phyloP scores from a whole-genome alignment of 352 stramenopile species.

The Pythium folliculosum region DNA sequence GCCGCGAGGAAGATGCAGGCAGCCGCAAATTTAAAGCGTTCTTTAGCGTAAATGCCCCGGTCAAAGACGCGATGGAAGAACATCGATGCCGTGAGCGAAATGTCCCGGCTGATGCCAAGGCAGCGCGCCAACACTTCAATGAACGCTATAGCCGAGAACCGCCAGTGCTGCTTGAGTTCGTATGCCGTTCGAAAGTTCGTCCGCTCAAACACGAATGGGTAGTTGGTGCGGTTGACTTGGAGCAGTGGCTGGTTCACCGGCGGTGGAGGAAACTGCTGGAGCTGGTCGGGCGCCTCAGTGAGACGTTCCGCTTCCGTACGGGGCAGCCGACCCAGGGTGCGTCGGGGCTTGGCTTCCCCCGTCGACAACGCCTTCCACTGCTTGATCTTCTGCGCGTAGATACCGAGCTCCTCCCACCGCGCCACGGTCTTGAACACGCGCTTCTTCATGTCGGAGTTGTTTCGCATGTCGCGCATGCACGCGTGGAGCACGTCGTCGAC shows the following conservation, averaged over 20 bases:
- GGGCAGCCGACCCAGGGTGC: slow-evolving; percentile 51
- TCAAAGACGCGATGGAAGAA: slow-evolving; percentile 86
- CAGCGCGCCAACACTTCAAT: slow-evolving; percentile 78
- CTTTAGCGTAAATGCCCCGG: slow-evolving; percentile 73
- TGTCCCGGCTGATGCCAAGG: slow-evolving; percentile 65
- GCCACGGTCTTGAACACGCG: slow-evolving; percentile 83
- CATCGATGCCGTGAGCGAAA: slow-evolving; percentile 69
- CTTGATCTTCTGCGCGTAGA: slow-evolving; percentile 79
- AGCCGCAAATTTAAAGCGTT: slow-evolving; percentile 82
- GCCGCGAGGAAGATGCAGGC: slow-evolving; percentile 81
- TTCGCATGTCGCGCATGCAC: slow-evolving; percentile 69
- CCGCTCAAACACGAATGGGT: slow-evolving; percentile 74
- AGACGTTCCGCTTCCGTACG: slow-evolving; percentile 67
- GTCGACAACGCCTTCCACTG: slow-evolving; percentile 75
- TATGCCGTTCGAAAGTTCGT: slow-evolving; percentile 52
- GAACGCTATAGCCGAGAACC: slow-evolving; percentile 76
- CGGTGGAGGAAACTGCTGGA: slow-evolving; percentile 74
- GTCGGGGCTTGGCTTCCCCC: slow-evolving; percentile 67
- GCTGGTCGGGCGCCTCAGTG: slow-evolving; percentile 63
- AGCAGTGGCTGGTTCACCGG: slow-evolving; percentile 38
- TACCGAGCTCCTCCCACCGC: slow-evolving; percentile 82
- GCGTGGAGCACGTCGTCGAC: slow-evolving; percentile 78
- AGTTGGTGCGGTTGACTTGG: slow-evolving; percentile 75
- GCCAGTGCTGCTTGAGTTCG: slow-evolving; percentile 83
- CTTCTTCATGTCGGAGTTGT: slow-evolving; percentile 66